Percentiles rank a stretch among this genome's conserved stretches.
phyloP scores from a whole-genome alignment of 139 green algal genomes.

The Axilococcus clingmanii region DNA sequence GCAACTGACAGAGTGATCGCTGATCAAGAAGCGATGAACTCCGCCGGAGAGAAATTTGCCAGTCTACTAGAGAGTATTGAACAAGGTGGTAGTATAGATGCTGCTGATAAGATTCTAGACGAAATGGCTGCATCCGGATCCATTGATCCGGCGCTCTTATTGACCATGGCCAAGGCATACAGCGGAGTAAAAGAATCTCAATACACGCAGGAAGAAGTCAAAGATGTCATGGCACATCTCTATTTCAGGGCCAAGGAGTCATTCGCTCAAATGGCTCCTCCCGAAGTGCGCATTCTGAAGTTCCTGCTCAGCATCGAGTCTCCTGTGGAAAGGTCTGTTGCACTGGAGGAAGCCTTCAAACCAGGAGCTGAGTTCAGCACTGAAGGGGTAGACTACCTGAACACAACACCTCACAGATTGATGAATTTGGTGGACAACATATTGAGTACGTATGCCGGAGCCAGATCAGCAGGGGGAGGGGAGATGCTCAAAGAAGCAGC shows the following conservation, averaged over 20 bases:
- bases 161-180: constrained; percentile 78
- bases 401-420: constrained; percentile 44
- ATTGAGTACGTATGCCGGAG: constrained; percentile 38
- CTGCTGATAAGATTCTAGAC: constrained; percentile 60
- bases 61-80: constrained; percentile 20
- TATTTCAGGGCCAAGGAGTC: constrained; percentile 71
- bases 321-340: constrained; percentile 29
- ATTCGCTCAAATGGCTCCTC: constrained; percentile 50
- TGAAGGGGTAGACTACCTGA: constrained; percentile 31
- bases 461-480: background rate
- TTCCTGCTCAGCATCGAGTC: constrained; percentile 53
- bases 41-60: constrained; percentile 24
- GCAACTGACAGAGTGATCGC: constrained; percentile 22
- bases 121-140: constrained; percentile 38
- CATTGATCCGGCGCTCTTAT: constrained; percentile 65
- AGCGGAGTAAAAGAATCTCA: constrained; percentile 54
- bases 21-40: constrained; percentile 32
- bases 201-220: constrained; percentile 62
- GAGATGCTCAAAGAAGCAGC: constrained; percentile 43
- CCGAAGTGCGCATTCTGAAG: constrained; percentile 73
- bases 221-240: constrained; percentile 73
- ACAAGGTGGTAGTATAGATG: constrained; percentile 38
- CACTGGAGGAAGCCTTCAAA: constrained; percentile 57
- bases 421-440: constrained; percentile 47
- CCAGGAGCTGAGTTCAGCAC: constrained; percentile 21